These are phyloP conservation scores for Forsythia suspensa DNA, from an alignment of 257 asterid genomes.

Conservation along the genomic window DNA sequence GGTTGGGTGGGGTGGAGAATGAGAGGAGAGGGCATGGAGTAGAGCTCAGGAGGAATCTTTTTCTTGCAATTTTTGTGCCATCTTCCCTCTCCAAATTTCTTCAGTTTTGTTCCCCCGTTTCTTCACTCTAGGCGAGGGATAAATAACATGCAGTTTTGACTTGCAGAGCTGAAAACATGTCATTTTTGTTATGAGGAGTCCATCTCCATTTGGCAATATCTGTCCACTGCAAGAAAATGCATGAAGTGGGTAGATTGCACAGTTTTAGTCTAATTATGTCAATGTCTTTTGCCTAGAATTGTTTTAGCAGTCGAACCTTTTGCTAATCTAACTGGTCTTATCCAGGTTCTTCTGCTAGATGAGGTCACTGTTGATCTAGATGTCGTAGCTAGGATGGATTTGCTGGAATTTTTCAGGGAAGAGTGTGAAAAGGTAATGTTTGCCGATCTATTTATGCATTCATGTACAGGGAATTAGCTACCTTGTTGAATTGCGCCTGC, in stretches of 20 bases:
- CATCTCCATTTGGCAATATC: not conserved
- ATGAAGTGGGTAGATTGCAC: not conserved
- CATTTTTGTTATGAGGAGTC: too few relatives aligned
- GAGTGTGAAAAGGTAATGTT: slow-evolving; percentile 80
- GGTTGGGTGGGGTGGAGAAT: not conserved
- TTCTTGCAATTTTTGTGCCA: not conserved
- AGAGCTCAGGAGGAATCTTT: not conserved
- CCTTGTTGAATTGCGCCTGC: not conserved
- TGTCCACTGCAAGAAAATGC: not conserved
- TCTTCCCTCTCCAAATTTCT: not conserved
- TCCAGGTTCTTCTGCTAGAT: slow-evolving; percentile 91
- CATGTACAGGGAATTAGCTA: not conserved
- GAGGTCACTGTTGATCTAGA: slow-evolving; percentile 97
- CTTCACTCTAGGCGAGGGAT: not conserved
- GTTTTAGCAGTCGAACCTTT: slow-evolving; percentile 6
- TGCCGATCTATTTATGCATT: slow-evolving; percentile 15
- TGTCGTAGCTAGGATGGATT: slow-evolving; percentile 97
- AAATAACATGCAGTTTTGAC: not conserved
- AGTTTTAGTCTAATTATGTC: not conserved
- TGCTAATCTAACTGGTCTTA: slow-evolving; percentile 24
- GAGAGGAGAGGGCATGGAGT: not conserved
- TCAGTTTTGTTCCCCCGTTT: not conserved
- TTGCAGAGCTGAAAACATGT: not conserved
- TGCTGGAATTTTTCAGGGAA: slow-evolving; percentile 82
- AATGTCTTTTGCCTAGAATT: slow-evolving; percentile 7